Percentiles rank a stretch among this genome's conserved stretches.
Conservation (phyloP, 2,329 filamentous ascomycete genomes). For the Fusarium setosum region DNA sequence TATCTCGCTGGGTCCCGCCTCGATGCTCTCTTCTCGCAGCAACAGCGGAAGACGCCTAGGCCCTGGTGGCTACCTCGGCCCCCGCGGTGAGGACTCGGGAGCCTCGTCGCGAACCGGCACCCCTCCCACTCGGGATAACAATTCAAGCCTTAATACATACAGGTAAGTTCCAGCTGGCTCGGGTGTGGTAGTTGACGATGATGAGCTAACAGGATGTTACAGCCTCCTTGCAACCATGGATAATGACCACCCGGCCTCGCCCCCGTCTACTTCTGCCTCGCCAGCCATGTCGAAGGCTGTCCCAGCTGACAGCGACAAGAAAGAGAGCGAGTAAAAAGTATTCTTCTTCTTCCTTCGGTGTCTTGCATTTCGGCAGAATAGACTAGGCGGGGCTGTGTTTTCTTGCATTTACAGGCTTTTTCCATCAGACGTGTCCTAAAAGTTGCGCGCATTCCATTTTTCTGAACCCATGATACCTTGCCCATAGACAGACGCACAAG, state of each 20-base stretch:
- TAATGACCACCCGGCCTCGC: constrained; percentile 73
- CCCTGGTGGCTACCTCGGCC: constrained; percentile 77
- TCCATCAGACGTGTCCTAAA: constrained; percentile 58
- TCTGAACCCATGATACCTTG: constrained; percentile 62
- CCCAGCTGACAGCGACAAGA: constrained; percentile 64
- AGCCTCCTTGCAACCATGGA: constrained; percentile 72
- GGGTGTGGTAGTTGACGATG: background rate
- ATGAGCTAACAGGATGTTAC: constrained; percentile 3
- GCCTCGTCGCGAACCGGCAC: constrained; percentile 91
- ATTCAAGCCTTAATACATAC: constrained; percentile 88
- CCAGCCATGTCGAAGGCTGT: constrained; percentile 73
- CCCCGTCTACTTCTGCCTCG: constrained; percentile 75
- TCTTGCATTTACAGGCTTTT: constrained; percentile 61
- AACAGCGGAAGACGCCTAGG: constrained; percentile 88
- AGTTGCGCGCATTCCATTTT: constrained; percentile 56
- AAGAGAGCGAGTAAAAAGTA: constrained; percentile 57
- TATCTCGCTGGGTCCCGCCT: constrained; percentile 81
- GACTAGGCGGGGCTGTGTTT: constrained; percentile 59
- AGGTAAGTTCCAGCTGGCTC: constrained; percentile 76
- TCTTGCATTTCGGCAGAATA: constrained; percentile 63
- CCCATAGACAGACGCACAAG: constrained; percentile 56
- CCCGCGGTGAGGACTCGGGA: constrained; percentile 85
- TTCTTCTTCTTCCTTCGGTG: constrained; percentile 48
- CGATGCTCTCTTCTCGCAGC: constrained; percentile 89
- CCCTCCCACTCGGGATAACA: constrained; percentile 71